A percentile compares a stretch with the other conserved stretches of the same genome.
Conservation (phyloP, 176 grass and related monocot species). For the Saccharum spontaneum region DNA sequence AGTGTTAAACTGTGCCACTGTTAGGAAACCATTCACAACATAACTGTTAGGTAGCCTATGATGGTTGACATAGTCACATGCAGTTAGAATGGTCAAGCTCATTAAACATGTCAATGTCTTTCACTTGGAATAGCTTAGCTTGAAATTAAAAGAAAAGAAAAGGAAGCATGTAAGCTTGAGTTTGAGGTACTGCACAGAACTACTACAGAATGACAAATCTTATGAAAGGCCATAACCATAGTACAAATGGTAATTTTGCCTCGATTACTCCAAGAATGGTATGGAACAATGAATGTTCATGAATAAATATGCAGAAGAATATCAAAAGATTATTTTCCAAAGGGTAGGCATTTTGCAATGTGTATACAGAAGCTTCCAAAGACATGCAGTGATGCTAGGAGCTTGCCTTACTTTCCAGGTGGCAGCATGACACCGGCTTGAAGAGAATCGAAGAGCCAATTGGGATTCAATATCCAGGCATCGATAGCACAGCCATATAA, state of each 20-base stretch:
- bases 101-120: slow-evolving; percentile 16
- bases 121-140: slow-evolving; percentile 3
- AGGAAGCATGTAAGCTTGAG: not conserved
- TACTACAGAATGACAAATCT: slow-evolving; percentile 12
- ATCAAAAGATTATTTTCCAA: slow-evolving; percentile 14
- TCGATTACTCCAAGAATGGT: slow-evolving; percentile 6
- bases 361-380: not conserved
- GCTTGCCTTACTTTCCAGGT: slow-evolving; percentile 67
- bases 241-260: not conserved
- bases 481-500: slow-evolving; percentile 85
- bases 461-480: slow-evolving; percentile 67
- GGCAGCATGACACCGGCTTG: slow-evolving; percentile 51
- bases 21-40: not conserved
- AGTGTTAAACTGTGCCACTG: not conserved
- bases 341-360: slow-evolving; percentile 1
- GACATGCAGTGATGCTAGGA: not conserved
- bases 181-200: slow-evolving; percentile 13
- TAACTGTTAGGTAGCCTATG: slow-evolving; percentile 20
- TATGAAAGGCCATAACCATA: slow-evolving; percentile 14
- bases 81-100: slow-evolving; percentile 9
- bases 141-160: slow-evolving; percentile 15
- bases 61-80: slow-evolving; percentile 7
- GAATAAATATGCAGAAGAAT: slow-evolving; percentile 6
- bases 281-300: slow-evolving; percentile 13
- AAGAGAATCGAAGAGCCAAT: slow-evolving; percentile 76